phyloP scores from a whole-genome alignment of 768 basidiomycete species.

The Polyporus arcularius region DNA sequence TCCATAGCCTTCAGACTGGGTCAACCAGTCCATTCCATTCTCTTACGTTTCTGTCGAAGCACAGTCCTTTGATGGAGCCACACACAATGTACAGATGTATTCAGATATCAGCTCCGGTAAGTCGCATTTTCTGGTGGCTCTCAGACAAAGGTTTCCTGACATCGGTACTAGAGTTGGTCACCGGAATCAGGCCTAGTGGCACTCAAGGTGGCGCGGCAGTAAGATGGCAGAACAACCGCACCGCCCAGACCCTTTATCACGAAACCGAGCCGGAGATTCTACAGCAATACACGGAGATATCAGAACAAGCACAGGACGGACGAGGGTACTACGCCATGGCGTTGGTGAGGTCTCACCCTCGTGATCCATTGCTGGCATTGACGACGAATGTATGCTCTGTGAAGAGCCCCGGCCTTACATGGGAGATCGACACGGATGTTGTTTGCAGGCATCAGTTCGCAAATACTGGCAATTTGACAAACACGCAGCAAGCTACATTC shows the following conservation, averaged over 20 bases:
- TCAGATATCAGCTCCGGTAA: conserved; percentile 41
- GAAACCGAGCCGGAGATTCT: conserved; percentile 9
- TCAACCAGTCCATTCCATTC: conserved; percentile 42
- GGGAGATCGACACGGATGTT: conserved; percentile 12
- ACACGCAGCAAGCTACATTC: conserved; percentile 8
- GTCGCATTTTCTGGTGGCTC: neutral
- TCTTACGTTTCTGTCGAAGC: conserved; percentile 38
- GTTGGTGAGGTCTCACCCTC: neutral
- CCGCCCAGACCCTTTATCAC: conserved; percentile 12
- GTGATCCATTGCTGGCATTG: neutral
- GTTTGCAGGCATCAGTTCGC: conserved; percentile 22
- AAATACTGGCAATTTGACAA: conserved; percentile 16
- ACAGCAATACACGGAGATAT: conserved; percentile 2
- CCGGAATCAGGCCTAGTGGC: conserved; percentile 2
- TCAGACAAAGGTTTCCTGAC: neutral
- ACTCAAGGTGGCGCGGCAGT: neutral
- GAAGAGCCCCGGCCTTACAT: conserved; percentile 5
- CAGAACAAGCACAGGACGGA: conserved; percentile 17
- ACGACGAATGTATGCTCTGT: neutral
- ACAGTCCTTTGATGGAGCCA: conserved; percentile 30
- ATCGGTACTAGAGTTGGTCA: conserved; percentile 13
- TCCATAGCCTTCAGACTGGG: conserved; percentile 35
- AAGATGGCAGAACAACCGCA: conserved; percentile 9
- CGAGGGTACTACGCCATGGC: conserved; percentile 17
- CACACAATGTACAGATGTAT: conserved; percentile 39